Percentiles rank a stretch among this genome's conserved stretches.
Evolutionary conservation across 345 rosid genomes (phyloP).

Genomic region (Rhodamnia argentea): DNA sequence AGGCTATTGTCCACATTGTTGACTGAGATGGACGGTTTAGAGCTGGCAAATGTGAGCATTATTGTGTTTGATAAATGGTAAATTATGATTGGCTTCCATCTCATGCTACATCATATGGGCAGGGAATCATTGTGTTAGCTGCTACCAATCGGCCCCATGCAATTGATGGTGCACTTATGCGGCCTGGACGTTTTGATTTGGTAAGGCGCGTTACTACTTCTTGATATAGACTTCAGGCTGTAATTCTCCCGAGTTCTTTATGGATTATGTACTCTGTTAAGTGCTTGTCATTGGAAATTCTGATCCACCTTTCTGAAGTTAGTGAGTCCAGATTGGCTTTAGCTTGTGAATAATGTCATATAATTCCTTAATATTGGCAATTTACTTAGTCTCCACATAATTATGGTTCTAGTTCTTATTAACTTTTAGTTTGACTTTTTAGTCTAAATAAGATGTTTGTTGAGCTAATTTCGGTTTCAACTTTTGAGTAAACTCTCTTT

Average conservation of each 20-base stretch:
- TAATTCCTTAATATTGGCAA: not conserved
- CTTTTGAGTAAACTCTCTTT: not conserved
- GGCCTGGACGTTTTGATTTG: conserved; percentile 91
- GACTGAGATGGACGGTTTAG: conserved; percentile 97
- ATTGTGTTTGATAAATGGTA: not conserved
- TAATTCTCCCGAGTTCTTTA: not conserved
- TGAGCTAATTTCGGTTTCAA: not conserved
- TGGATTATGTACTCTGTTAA: not conserved
- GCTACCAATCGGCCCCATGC: conserved; percentile 90
- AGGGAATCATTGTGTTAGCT: conserved; percentile 91
- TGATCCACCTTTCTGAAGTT: not conserved
- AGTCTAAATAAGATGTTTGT: not conserved
- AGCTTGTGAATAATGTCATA: not conserved
- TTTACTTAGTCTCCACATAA: not conserved
- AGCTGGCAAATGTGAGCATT: conserved; percentile 64
- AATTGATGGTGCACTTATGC: conserved; percentile 92
- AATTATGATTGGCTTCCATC: not conserved
- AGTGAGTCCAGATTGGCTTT: not conserved
- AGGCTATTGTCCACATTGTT: conserved; percentile 85
- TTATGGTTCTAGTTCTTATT: not conserved
- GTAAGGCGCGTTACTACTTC: conserved; percentile 21
- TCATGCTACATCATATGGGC: not conserved
- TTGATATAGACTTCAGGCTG: not conserved
- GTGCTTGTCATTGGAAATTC: not conserved
- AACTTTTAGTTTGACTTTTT: not conserved